Base-by-base conservation (phyloP, 2,329 filamentous ascomycete species). In the Teratosphaeriaceae sp. region DNA sequence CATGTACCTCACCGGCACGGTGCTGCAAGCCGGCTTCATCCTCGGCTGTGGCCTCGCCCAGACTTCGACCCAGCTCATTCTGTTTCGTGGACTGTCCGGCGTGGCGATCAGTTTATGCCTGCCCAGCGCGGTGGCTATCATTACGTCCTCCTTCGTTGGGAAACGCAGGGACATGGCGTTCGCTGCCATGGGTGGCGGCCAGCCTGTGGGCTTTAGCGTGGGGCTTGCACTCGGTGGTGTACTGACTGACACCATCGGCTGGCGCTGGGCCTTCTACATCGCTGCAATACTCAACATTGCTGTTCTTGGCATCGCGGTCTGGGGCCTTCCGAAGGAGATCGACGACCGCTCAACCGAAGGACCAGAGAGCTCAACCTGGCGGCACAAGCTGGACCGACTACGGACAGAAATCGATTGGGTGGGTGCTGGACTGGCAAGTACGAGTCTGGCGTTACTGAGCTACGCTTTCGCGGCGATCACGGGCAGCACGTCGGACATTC, bases 331-430 rank as follows among this genome's bases (percentile, higher is more conserved):
- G 9, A 63, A 57, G 16, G 21, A 51, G 19, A 43, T 48, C 19
- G 46, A 48, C 20, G n/a, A 52, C 52, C 34, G 26, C 18, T 16
- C 23, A 5, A 41, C 29, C 3, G 20, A 18, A n/a, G 44, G 19
- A 9, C 30, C 58, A 9, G 52, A 63, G 8, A 27, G 1, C 57
- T 54, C 52, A 18, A 52, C 35, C 23, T 57, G 53, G 48, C 20
- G 44, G 3, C 37, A 44, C 20, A 43, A 42, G 33, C 16, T 46
- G 9, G 16, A 13, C 8, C 47, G 55, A 30, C 47, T 73, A n/a
- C 55, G 50, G 21, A 61, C 52, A 1, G 70, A 75, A 3, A 72
- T 78, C 33, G 75, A 78, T 46, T 78, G 74, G 75, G 54, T 74
- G 24, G 74, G 74, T 0, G 71, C 70, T 5, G 18, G 63, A 0